Percentiles rank a stretch among this genome's conserved stretches.
phyloP scores from a whole-genome alignment of 108 stramenopile species.

The Fragilaria radians region DNA sequence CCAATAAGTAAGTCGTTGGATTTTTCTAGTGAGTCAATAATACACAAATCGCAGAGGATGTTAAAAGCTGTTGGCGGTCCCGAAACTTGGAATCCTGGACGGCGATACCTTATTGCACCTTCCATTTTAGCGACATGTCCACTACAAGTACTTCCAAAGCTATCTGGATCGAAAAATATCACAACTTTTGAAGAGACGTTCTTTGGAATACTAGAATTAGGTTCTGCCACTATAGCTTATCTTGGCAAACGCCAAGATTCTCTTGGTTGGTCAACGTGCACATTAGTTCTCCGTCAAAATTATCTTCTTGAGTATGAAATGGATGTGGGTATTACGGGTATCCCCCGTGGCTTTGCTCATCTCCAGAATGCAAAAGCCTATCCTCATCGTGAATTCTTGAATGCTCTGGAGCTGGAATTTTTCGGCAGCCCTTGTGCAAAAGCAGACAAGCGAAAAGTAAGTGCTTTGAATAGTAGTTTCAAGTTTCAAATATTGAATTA shows the following conservation, averaged over 20 bases:
- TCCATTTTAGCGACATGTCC: slow-evolving; percentile 63
- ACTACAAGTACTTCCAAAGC: slow-evolving; percentile 29
- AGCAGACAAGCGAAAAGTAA: slow-evolving; percentile 49
- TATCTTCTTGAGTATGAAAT: slow-evolving; percentile 70
- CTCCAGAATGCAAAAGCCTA: slow-evolving; percentile 46
- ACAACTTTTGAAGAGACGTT: background rate
- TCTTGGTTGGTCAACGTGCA: slow-evolving; percentile 53
- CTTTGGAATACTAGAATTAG: slow-evolving; percentile 54
- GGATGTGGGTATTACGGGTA: slow-evolving; percentile 23
- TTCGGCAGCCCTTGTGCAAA: slow-evolving; percentile 70
- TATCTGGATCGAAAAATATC: slow-evolving; percentile 25
- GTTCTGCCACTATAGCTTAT: slow-evolving; percentile 51
- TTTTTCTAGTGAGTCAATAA: background rate
- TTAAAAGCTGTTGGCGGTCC: slow-evolving; percentile 58
- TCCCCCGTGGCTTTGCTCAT: slow-evolving; percentile 67
- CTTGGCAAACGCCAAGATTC: slow-evolving; percentile 36
- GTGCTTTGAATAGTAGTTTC: slow-evolving; percentile 6
- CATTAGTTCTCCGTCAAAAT: slow-evolving; percentile 63
- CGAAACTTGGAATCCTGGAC: slow-evolving; percentile 53
- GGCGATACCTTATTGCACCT: slow-evolving; percentile 68
- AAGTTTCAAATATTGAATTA: slow-evolving; percentile 4
- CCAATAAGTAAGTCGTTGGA: background rate
- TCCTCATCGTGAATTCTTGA: slow-evolving; percentile 41
- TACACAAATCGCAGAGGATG: slow-evolving; percentile 23
- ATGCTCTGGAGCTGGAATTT: slow-evolving; percentile 66